Evolutionary conservation across 805 yeast genomes (phyloP).

Genomic region (Sporopachydermia lactativora): DNA sequence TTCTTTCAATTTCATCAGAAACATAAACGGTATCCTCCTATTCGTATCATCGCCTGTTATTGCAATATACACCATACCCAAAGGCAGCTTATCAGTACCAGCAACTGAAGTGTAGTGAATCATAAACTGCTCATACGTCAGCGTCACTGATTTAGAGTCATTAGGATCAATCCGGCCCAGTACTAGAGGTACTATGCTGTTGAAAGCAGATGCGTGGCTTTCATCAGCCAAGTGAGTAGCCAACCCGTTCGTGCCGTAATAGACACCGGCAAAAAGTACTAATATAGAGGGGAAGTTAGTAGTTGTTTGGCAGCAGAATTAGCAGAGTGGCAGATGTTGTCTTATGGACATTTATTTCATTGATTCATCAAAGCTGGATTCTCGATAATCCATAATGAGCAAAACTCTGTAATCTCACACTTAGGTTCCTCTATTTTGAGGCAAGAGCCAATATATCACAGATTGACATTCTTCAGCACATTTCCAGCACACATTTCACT

Average conservation of each 20-base stretch:
- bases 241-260: background rate
- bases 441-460: too few species aligned
- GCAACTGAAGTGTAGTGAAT: conserved; percentile 19
- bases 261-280: background rate
- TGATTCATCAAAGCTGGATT: too few species aligned
- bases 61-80: conserved; percentile 16
- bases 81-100: conserved; percentile 11
- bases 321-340: too few species aligned
- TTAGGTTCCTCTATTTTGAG: too few species aligned
- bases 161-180: background rate
- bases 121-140: conserved; percentile 16
- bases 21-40: conserved; percentile 13
- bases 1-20: conserved; percentile 11
- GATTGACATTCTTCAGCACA: too few species aligned
- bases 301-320: too few species aligned
- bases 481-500: too few species aligned
- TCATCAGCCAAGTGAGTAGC: background rate
- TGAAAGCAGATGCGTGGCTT: background rate
- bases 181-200: background rate
- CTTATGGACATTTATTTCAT: too few species aligned
- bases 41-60: conserved; percentile 11
- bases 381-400: too few species aligned
- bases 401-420: too few species aligned
- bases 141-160: conserved; percentile 12
- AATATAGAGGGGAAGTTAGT: background rate